Evolutionary conservation across 129 eudicot species (phyloP).

Genomic region (Pittosporum tobira): DNA sequence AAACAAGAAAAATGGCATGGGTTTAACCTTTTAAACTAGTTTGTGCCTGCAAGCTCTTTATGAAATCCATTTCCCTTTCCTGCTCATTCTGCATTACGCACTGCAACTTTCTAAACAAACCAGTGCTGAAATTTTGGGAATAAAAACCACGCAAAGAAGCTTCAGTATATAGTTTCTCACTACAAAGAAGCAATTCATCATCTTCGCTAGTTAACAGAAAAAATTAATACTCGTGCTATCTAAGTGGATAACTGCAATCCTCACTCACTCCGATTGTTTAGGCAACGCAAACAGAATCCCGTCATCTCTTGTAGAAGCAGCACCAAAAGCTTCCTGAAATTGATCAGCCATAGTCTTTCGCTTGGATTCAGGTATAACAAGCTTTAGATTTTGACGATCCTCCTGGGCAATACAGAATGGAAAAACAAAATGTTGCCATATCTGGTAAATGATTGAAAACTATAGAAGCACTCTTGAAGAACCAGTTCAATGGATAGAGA

Average conservation of each 20-base stretch:
- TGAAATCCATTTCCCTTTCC: conserved; percentile 42
- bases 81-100: conserved; percentile 53
- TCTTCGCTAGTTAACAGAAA: neutral
- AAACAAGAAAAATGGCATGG: neutral
- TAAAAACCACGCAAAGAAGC: neutral
- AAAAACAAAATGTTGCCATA: conserved; percentile 4
- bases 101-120: conserved; percentile 68
- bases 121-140: conserved; percentile 32
- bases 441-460: conserved; percentile 2
- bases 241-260: conserved; percentile 8
- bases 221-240: neutral
- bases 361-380: conserved; percentile 19
- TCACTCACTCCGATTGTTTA: conserved; percentile 45
- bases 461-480: conserved; percentile 8
- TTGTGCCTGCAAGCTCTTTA: conserved; percentile 33
- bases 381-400: conserved; percentile 25
- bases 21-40: conserved; percentile 29
- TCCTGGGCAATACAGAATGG: conserved; percentile 23
- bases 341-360: conserved; percentile 67
- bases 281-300: conserved; percentile 24
- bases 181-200: neutral
- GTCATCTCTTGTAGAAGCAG: conserved; percentile 32
- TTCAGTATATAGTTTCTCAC: conserved; percentile 7
- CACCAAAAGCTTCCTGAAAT: conserved; percentile 67
- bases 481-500: conserved; percentile 15